Conservation (phyloP, 345 rosid species). For the Bruguiera sexangula region DNA sequence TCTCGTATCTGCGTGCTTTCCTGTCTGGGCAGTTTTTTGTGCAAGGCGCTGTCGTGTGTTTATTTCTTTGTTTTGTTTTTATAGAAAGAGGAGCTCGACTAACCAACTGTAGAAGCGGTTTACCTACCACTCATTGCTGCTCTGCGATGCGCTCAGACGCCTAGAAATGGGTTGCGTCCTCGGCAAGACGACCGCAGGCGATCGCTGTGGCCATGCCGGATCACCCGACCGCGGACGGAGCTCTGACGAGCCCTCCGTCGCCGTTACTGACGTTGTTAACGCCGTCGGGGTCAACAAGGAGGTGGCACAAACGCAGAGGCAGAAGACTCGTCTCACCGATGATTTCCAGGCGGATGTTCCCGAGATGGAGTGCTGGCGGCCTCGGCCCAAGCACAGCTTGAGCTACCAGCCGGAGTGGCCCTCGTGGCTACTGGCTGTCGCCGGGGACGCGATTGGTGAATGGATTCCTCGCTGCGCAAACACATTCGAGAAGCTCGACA, state of each 20-base stretch:
- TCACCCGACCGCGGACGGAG: constrained; percentile 28
- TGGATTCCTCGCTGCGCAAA: constrained; percentile 79
- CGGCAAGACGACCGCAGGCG: constrained; percentile 33
- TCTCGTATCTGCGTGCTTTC: neutral
- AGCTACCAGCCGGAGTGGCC: constrained; percentile 64
- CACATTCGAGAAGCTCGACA: constrained; percentile 77
- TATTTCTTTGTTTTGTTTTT: neutral
- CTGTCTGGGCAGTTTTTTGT: neutral
- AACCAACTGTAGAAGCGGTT: neutral
- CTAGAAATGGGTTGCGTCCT: constrained; percentile 61
- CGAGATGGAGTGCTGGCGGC: constrained; percentile 37
- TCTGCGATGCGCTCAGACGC: constrained; percentile 16
- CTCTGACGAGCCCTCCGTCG: constrained; percentile 31
- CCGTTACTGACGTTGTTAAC: constrained; percentile 27
- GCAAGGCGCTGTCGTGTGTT: constrained; percentile 6
- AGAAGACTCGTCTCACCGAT: constrained; percentile 31
- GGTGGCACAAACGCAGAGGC: constrained; percentile 9
- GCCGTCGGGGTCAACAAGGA: constrained; percentile 26
- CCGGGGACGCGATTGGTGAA: constrained; percentile 69
- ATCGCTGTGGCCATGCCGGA: constrained; percentile 25
- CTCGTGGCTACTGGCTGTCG: constrained; percentile 74
- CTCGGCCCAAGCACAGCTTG: constrained; percentile 18
- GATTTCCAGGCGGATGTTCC: constrained; percentile 35
- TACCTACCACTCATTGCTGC: neutral
- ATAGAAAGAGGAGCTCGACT: no score